Evolutionary conservation across 768 basidiomycete species (phyloP).

Genomic region (Boletus edulis): DNA sequence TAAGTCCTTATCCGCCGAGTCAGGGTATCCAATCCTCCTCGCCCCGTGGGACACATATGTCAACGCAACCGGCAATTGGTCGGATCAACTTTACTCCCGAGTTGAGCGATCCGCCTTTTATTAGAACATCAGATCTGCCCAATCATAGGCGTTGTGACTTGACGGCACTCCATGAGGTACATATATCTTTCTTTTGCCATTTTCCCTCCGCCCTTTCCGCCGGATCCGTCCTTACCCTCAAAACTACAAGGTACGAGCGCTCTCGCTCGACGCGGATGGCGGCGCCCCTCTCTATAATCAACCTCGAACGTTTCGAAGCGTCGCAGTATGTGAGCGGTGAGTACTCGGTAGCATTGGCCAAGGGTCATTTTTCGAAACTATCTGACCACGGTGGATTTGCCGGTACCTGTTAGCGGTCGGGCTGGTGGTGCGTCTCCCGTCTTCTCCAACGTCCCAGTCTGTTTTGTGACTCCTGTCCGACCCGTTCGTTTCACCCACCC

Average conservation of each 20-base stretch:
- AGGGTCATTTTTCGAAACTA: background rate
- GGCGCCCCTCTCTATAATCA: background rate
- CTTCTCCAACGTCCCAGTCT: background rate
- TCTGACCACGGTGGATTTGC: slow-evolving; percentile 1
- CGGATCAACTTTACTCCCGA: slow-evolving; percentile 5
- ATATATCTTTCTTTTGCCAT: background rate
- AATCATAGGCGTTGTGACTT: background rate
- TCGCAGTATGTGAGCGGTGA: slow-evolving; percentile 28
- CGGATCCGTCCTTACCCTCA: background rate
- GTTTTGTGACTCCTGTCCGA: background rate
- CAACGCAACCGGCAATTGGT: slow-evolving; percentile 1
- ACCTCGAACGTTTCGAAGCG: slow-evolving; percentile 10
- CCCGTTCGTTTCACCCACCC: background rate
- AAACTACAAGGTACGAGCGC: background rate
- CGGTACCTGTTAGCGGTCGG: slow-evolving; percentile 17
- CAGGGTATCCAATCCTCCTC: background rate
- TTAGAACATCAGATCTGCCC: slow-evolving; percentile 6
- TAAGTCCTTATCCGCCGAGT: background rate
- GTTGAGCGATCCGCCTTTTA: slow-evolving; percentile 10
- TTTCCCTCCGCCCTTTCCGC: background rate
- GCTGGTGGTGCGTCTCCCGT: slow-evolving; percentile 18
- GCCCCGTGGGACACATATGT: background rate
- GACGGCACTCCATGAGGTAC: background rate
- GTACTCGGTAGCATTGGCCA: background rate
- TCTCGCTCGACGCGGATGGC: slow-evolving; percentile 9